Evolutionary conservation across 2,329 filamentous ascomycete species (phyloP).

Genomic region (Epichloe hybrida): DNA sequence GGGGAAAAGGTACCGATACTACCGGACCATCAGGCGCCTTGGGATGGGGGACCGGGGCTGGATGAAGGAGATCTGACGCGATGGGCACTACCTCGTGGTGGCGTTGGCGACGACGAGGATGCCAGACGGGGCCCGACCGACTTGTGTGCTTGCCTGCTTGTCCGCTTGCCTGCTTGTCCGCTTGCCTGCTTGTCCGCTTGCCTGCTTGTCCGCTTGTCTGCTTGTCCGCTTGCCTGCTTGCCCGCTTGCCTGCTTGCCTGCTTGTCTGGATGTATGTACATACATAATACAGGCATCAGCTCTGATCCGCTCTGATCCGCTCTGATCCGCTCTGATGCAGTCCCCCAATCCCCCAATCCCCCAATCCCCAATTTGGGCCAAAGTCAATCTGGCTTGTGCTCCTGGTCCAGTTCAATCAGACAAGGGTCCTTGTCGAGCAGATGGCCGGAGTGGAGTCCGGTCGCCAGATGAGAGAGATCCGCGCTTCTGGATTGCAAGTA

Average conservation of each 20-base stretch:
- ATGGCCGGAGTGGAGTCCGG: conserved; percentile 11
- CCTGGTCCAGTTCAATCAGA: not conserved
- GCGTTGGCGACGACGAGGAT: conserved; percentile 14
- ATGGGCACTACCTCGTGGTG: conserved; percentile 21
- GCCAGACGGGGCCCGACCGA: not conserved
- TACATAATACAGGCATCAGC: too few species aligned
- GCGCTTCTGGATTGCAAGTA: conserved; percentile 20
- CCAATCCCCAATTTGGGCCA: not conserved
- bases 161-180: too few species aligned
- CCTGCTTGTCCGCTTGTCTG: too few species aligned
- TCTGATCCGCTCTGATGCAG: too few species aligned
- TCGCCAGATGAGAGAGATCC: conserved; percentile 14
- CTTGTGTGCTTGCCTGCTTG: too few species aligned
- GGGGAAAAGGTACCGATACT: conserved; percentile 7
- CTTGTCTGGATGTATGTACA: too few species aligned
- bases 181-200: too few species aligned
- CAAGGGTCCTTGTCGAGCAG: conserved; percentile 6
- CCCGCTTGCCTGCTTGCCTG: too few species aligned
- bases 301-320: too few species aligned
- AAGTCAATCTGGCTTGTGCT: not conserved
- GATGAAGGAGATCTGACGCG: conserved; percentile 20
- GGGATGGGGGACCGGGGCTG: conserved; percentile 7
- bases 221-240: too few species aligned
- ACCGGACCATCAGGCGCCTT: conserved; percentile 4
- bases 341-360: too few species aligned